Conservation (phyloP, 192 early-diverging fungal genomes). For the Backusella australiensis region DNA sequence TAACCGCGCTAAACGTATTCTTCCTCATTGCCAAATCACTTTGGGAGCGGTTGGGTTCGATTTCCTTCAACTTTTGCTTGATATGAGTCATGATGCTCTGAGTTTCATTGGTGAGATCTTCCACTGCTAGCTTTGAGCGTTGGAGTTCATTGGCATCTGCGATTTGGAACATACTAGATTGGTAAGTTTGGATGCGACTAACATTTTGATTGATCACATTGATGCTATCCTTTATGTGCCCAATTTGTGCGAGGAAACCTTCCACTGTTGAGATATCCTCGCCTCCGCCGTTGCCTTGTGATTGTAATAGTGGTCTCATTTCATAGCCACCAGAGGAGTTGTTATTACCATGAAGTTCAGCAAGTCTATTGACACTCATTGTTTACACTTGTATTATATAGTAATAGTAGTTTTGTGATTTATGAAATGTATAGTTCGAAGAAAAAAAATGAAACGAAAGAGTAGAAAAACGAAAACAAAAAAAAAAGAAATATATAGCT, state of each 20-base stretch:
- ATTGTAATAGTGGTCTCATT: constrained; percentile 36
- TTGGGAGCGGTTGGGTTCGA: constrained; percentile 25
- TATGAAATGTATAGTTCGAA: not conserved
- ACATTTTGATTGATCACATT: constrained; percentile 26
- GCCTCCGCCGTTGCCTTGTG: constrained; percentile 22
- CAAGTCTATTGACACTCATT: constrained; percentile 29
- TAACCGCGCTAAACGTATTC: constrained; percentile 31
- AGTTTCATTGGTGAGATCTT: constrained; percentile 19
- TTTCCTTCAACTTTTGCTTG: constrained; percentile 31
- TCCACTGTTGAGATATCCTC: constrained; percentile 15
- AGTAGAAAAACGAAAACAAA: not conserved
- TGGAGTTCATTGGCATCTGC: constrained; percentile 27
- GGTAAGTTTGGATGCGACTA: constrained; percentile 15
- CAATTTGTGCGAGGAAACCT: constrained; percentile 27
- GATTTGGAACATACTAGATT: constrained; percentile 26
- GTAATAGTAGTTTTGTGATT: not conserved
- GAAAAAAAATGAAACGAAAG: constrained; percentile 7
- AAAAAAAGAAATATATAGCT: constrained; percentile 7
- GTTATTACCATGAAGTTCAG: constrained; percentile 10
- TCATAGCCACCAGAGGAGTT: constrained; percentile 15
- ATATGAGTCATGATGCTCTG: constrained; percentile 28
- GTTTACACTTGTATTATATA: not conserved
- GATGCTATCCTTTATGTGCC: constrained; percentile 28
- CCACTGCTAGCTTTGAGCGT: constrained; percentile 13
- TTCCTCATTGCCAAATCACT: constrained; percentile 35